Conservation (phyloP, 441 rosid genomes). For the Erysimum cheiri region DNA sequence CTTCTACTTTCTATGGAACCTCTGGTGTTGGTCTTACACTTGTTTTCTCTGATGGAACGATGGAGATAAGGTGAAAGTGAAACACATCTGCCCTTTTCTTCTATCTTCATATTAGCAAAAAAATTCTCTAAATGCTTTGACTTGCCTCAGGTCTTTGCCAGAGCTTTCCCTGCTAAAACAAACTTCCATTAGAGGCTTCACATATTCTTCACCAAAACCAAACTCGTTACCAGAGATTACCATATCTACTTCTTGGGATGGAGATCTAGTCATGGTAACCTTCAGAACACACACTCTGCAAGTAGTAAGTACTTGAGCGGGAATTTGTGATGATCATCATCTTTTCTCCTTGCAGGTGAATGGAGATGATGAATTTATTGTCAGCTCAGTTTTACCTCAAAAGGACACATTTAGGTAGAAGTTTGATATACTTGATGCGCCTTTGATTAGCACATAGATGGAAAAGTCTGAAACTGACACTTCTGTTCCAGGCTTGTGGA, state of each 20-base stretch:
- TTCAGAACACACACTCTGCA: conserved; percentile 5
- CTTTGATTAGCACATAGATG: conserved; percentile 12
- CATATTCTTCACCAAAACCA: conserved; percentile 53
- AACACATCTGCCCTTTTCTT: background rate
- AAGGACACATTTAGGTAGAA: conserved; percentile 66
- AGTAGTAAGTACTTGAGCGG: conserved; percentile 9
- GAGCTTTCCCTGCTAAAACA: conserved; percentile 76
- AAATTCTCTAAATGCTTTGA: background rate
- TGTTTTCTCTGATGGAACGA: conserved; percentile 64
- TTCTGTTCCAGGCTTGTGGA: conserved; percentile 61
- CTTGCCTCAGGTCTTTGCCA: conserved; percentile 69
- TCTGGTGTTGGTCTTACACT: conserved; percentile 81
- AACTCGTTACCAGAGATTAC: conserved; percentile 56
- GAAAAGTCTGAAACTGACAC: conserved; percentile 4
- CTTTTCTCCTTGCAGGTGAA: conserved; percentile 58
- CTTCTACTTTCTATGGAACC: conserved; percentile 67
- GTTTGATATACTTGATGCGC: background rate
- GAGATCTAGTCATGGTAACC: conserved; percentile 82
- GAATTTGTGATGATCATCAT: conserved; percentile 8
- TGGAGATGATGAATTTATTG: conserved; percentile 75
- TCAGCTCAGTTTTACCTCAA: conserved; percentile 62
- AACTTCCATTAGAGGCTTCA: conserved; percentile 66
- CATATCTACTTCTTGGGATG: conserved; percentile 72
- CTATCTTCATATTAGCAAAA: conserved; percentile 11
- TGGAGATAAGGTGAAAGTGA: conserved; percentile 77